These are phyloP conservation scores for Tolypocladium ovalisporum DNA, from an alignment of 2,329 filamentous ascomycete species.

Conservation along the genomic window DNA sequence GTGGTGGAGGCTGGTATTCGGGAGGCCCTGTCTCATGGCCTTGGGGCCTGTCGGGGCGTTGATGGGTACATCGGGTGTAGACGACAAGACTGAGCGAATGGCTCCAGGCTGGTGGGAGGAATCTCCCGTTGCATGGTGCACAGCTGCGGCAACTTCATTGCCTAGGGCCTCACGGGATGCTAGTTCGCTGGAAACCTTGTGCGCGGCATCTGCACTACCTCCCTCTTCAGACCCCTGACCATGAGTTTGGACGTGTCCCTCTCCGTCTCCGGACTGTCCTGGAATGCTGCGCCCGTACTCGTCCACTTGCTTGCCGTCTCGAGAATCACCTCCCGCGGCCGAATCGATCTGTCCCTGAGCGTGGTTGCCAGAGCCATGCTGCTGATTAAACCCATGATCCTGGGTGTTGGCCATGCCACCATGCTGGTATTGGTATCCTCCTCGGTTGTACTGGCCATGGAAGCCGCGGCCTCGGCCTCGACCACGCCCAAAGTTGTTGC, in stretches of 20 bases:
- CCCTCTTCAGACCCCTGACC: conserved; percentile 3
- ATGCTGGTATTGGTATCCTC: conserved; percentile 34
- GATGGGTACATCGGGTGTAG: conserved; percentile 36
- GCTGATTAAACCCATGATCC: conserved; percentile 18
- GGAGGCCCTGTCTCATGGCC: conserved; percentile 82
- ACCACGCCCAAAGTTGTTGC: conserved; percentile 54
- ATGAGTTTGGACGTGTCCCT: conserved; percentile 4
- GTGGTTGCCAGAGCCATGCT: conserved; percentile 11
- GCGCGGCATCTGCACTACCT: conserved; percentile 8
- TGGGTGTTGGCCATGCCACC: conserved; percentile 26
- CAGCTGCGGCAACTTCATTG: conserved; percentile 14
- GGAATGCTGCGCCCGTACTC: conserved; percentile 27
- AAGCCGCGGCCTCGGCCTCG: conserved; percentile 57
- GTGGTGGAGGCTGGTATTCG: conserved; percentile 68
- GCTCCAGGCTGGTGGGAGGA: conserved; percentile 11
- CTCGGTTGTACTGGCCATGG: conserved; percentile 44
- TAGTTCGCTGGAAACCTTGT: conserved; percentile 9
- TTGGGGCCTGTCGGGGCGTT: conserved; percentile 87
- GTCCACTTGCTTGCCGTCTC: conserved; percentile 22
- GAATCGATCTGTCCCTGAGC: conserved; percentile 11
- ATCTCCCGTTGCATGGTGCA: conserved; percentile 2
- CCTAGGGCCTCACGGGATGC: conserved; percentile 19
- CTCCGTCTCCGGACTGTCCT: conserved; percentile 6
- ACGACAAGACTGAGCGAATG: conserved; percentile 19
- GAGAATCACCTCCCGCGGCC: conserved; percentile 8